Percentiles rank a stretch among this genome's conserved stretches.
These are phyloP conservation scores for Lentinula aciculospora DNA, from an alignment of 768 basidiomycete genomes.

Conservation along the genomic window DNA sequence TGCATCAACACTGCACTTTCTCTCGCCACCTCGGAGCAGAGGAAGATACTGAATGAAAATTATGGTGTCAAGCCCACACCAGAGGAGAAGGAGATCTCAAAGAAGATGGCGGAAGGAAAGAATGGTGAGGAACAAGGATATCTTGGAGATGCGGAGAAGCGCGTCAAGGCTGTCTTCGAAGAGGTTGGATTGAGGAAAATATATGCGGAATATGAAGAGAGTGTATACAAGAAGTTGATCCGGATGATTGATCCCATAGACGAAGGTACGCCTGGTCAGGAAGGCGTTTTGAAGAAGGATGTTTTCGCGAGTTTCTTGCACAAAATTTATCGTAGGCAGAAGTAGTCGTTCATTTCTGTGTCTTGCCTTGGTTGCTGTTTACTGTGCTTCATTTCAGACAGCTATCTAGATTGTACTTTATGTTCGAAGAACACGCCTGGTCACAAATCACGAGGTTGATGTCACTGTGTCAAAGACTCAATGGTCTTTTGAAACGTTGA, in stretches of 20 bases:
- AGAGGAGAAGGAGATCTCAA: slow-evolving; percentile 13
- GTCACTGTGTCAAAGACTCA: background rate
- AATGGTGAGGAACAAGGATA: slow-evolving; percentile 7
- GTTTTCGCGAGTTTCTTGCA: slow-evolving; percentile 84
- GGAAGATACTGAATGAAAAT: slow-evolving; percentile 47
- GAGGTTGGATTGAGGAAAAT: slow-evolving; percentile 58
- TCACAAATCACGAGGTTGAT: background rate
- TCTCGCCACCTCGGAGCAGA: slow-evolving; percentile 49
- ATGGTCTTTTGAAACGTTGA: no score
- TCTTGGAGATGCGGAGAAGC: slow-evolving; percentile 24
- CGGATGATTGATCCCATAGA: slow-evolving; percentile 71
- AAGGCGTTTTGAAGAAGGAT: slow-evolving; percentile 45
- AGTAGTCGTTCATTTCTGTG: slow-evolving; percentile 30
- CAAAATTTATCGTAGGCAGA: slow-evolving; percentile 73
- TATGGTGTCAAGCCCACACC: slow-evolving; percentile 62
- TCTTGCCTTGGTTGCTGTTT: no score
- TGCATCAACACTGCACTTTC: slow-evolving; percentile 83
- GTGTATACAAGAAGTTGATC: slow-evolving; percentile 59
- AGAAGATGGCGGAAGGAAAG: slow-evolving; percentile 6
- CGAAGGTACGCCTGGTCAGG: slow-evolving; percentile 22
- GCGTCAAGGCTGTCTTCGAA: slow-evolving; percentile 59
- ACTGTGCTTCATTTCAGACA: no score
- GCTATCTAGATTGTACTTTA: no score
- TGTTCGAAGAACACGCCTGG: background rate
- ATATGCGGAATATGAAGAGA: slow-evolving; percentile 79